Base-by-base conservation (phyloP, 306 rosid species). In the Acmispon strigosus region DNA sequence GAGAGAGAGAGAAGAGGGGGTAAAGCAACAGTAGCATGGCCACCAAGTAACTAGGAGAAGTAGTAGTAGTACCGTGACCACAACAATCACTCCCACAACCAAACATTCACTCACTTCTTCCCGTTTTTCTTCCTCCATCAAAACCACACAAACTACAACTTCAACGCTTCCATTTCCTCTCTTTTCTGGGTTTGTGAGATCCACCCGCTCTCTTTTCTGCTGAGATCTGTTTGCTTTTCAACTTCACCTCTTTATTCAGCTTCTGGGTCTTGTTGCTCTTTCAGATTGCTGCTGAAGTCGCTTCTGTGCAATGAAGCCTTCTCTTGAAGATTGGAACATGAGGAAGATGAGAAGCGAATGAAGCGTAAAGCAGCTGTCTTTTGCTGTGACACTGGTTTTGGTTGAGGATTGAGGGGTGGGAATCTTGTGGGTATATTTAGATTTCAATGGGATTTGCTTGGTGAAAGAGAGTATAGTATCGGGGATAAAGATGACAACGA, bases 331-430 rank as follows among this genome's bases (percentile, higher is more conserved):
- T 45, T 69, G 73, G 78, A 70, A 51, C 54, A 2, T 66, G 52
- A 75, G 85, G 86, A 63, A 68, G 66, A 73, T 17, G 18, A 62
- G 37, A 65, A 73, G 75, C 86, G 80, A 80, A 87, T 90, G 98
- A 93, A 82, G 91, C 85, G 69, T 76, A 88, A 82, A 79, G 81
- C 74, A 47, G 57, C 72, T 61, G 77, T 84, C 62, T 85, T 90
- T 72, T 83, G 65, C 59, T 70, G 85, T 70, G 84, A 84, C 66
- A 83, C 88, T 78, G 91, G 96, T 74, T 90, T 90, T 82, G 93
- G 93, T 81, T 88, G 91, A 84, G 78, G 84, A 37, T 78, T 69
- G 24, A 7, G 55, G 56, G 34, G 75, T n/a, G 80, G 80, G 82
- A 68, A 65, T 79, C 55, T 36, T 52, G 64, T 57, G 53, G 61